Evolutionary conservation across 768 basidiomycete genomes (phyloP).

Genomic region (Mycena rebaudengoi): DNA sequence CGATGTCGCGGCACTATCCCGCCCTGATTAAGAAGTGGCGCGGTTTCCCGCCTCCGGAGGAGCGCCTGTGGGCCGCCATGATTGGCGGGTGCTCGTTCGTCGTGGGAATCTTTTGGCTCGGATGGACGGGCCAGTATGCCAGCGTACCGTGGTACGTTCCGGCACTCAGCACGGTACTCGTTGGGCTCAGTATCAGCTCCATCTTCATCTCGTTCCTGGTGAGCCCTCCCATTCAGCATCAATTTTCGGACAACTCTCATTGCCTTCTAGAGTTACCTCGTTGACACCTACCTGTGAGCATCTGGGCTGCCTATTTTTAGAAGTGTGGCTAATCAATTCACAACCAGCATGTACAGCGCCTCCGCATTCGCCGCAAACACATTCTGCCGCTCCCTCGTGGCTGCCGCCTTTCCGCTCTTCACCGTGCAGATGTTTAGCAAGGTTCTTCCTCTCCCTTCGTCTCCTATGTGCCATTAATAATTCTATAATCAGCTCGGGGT

Average conservation of each 20-base stretch:
- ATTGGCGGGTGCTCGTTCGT: slow-evolving; percentile 63
- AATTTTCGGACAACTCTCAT: too few relatives aligned
- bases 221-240: too few relatives aligned
- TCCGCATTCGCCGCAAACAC: slow-evolving; percentile 73
- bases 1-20: slow-evolving; percentile 47
- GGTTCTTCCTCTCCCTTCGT: slow-evolving; percentile 39
- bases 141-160: slow-evolving; percentile 68
- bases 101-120: slow-evolving; percentile 72
- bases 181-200: slow-evolving; percentile 58
- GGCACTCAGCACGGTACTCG: slow-evolving; percentile 56
- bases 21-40: slow-evolving; percentile 54
- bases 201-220: slow-evolving; percentile 70
- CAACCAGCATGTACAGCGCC: slow-evolving; percentile 62
- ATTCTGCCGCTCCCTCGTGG: slow-evolving; percentile 63
- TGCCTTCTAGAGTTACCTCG: slow-evolving; percentile 65
- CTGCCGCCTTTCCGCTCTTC: slow-evolving; percentile 72
- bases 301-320: too few relatives aligned
- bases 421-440: slow-evolving; percentile 69
- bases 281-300: slow-evolving; percentile 64
- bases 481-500: slow-evolving; percentile 59
- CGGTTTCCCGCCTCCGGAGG: slow-evolving; percentile 70
- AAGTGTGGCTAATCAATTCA: too few relatives aligned
- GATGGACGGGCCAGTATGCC: slow-evolving; percentile 64
- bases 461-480: too few relatives aligned
- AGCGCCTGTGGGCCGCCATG: slow-evolving; percentile 63